These are phyloP conservation scores for Neolentinus lepideus DNA, from an alignment of 1,284 basidiomycete species.

Conservation along the genomic window DNA sequence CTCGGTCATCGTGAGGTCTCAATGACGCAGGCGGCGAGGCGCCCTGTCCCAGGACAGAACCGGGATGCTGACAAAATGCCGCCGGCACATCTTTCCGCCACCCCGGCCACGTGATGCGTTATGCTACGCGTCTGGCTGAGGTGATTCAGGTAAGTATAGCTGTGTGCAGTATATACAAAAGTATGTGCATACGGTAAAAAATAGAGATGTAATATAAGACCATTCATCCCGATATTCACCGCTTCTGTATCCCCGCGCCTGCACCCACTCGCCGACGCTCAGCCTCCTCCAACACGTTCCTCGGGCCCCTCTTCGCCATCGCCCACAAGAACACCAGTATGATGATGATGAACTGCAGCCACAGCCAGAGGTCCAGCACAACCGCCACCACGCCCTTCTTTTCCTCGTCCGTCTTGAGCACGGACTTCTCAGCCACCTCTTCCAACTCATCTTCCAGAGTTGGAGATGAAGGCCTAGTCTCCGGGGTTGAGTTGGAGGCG, in stretches of 20 bases:
- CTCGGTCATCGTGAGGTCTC: background rate
- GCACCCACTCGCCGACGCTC: slow-evolving; percentile 15
- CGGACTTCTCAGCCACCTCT: slow-evolving; percentile 4
- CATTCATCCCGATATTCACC: background rate
- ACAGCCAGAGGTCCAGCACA: slow-evolving; percentile 68
- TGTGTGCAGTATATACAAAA: background rate
- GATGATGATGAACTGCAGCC: slow-evolving; percentile 70
- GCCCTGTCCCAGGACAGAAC: background rate
- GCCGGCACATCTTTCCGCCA: background rate
- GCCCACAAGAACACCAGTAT: slow-evolving; percentile 69
- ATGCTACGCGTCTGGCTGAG: too few species aligned
- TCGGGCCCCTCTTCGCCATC: slow-evolving; percentile 70
- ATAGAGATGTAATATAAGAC: background rate
- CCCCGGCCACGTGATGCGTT: background rate
- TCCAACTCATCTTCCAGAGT: slow-evolving; percentile 6
- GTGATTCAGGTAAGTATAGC: too few species aligned
- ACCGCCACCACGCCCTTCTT: slow-evolving; percentile 36
- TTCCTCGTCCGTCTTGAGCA: slow-evolving; percentile 16
- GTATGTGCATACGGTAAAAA: background rate
- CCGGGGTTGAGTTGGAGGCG: background rate
- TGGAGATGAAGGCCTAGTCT: background rate
- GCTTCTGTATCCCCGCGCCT: background rate
- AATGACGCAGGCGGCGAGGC: too few species aligned
- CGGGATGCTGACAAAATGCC: background rate
- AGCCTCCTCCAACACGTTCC: slow-evolving; percentile 51